Evolutionary conservation across 164 flowering plant species (phyloP), one percentile per base, ranked within the genome.

Genomic region (Piper longum): DNA sequence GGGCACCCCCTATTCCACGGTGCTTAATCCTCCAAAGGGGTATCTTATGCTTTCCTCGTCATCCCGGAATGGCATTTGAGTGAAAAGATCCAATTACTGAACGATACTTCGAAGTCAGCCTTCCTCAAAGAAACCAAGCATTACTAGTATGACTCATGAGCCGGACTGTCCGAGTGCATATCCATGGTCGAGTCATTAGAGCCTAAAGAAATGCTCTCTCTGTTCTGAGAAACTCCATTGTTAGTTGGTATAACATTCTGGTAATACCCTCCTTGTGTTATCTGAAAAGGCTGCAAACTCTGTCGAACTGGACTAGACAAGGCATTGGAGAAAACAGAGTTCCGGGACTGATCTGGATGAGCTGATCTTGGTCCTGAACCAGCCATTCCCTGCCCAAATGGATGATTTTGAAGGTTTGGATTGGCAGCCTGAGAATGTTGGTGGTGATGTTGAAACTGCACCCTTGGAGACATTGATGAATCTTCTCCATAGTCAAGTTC

Each of bases 121-220:
- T 26, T 26, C 36, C 36, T 26, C 36, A 26, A 26, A 26, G 36
- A 26, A 26, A 26, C 36, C 36, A 26, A 26, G 36, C 36, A 26
- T 26, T 54, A 74, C 67, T 65, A 75, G 62, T 72, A 58, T 62
- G 80, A 79, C 56, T 80, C 80, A 69, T 77, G 78, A 58, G 65
- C 69, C n/a, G 84, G 86, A 60, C 85, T 77, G 43, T 80, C 84
- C 40, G 81, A 77, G 72, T 78, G 85, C 85, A 84, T 84, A 73
- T 84, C 88, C 84, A 82, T 80, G 3, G 78, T 72, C 0, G 76
- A 70, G 56, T 79, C 84, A 57, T 76, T 79, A 54, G 86, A 79
- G 61, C 71, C 73, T 16, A 26, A 70, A 57, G 80, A 69, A 66
- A 79, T 81, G 1, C 81, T 52, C 17, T 81, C 91, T 75, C 85